A percentile compares a stretch with the other conserved stretches of the same genome.
These are phyloP conservation scores for Leccinum pellstonianum DNA, from an alignment of 768 basidiomycete genomes.

Conservation along the genomic window DNA sequence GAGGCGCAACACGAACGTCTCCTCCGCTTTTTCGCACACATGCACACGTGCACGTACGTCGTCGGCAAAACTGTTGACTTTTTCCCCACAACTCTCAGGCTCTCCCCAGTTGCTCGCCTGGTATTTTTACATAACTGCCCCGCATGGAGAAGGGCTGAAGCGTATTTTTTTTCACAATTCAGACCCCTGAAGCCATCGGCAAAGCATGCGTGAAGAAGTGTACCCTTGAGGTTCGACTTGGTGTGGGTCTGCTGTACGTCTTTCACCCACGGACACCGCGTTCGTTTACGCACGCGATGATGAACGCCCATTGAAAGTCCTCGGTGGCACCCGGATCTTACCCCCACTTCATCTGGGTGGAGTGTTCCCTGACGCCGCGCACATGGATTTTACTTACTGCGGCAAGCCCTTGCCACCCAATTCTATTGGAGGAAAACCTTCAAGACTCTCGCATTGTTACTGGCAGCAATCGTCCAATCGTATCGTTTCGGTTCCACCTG, in stretches of 20 bases:
- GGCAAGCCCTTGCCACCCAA: not conserved
- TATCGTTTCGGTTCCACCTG: not conserved
- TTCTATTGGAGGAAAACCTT: not conserved
- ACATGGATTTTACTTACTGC: not conserved
- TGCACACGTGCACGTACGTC: not conserved
- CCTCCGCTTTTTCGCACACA: not conserved
- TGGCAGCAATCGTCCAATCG: not conserved
- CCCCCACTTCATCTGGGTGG: constrained; percentile 1
- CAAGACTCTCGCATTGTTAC: not conserved
- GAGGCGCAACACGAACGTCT: not conserved
- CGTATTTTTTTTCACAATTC: not conserved
- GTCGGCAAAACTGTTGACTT: not conserved
- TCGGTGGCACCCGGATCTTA: constrained; percentile 1
- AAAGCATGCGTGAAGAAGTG: not conserved
- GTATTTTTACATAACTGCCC: constrained; percentile 2
- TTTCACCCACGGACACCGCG: not conserved
- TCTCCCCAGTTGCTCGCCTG: not conserved
- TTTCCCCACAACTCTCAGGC: not conserved
- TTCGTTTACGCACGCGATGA: not conserved
- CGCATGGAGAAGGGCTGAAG: not conserved
- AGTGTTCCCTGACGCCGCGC: not conserved
- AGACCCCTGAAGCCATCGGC: not conserved
- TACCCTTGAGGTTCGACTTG: not conserved
- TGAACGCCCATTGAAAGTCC: not conserved
- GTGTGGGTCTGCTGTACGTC: constrained; percentile 14